These are phyloP conservation scores for Byssochlamys sp. DNA, from an alignment of 2,329 filamentous ascomycete species.

Conservation along the genomic window DNA sequence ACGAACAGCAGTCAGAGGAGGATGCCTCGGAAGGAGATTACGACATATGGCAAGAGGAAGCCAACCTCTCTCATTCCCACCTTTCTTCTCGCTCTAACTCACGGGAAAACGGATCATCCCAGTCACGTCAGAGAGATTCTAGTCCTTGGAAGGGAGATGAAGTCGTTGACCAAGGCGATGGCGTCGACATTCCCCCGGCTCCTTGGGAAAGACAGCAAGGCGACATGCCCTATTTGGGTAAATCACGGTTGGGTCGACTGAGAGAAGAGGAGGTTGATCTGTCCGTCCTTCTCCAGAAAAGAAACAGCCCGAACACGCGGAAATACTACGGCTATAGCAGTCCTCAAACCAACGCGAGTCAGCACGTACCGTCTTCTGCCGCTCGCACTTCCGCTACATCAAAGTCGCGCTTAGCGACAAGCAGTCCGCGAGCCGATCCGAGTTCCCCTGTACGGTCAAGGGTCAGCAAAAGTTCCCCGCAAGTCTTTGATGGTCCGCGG, in stretches of 20 bases:
- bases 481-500: constrained; percentile 10
- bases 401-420: neutral
- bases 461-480: constrained; percentile 7
- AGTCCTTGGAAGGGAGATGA: constrained; percentile 25
- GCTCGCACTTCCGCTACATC: neutral
- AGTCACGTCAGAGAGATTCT: constrained; percentile 14
- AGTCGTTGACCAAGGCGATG: constrained; percentile 13
- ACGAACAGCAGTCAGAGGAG: constrained; percentile 9
- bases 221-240: constrained; percentile 19
- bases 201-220: constrained; percentile 20
- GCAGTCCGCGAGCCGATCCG: neutral
- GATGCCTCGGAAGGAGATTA: constrained; percentile 25
- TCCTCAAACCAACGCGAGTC: constrained; percentile 15
- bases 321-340: constrained; percentile 28
- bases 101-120: constrained; percentile 11
- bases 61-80: constrained; percentile 24
- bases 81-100: constrained; percentile 12
- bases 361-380: constrained; percentile 2
- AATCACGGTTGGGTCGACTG: constrained; percentile 23
- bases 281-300: constrained; percentile 20
- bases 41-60: constrained; percentile 41
- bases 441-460: constrained; percentile 1
- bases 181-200: constrained; percentile 17
- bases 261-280: constrained; percentile 28
- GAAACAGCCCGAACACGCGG: constrained; percentile 26